These are phyloP conservation scores for Chalciporus chontae DNA, from an alignment of 768 basidiomycete species.

Conservation along the genomic window DNA sequence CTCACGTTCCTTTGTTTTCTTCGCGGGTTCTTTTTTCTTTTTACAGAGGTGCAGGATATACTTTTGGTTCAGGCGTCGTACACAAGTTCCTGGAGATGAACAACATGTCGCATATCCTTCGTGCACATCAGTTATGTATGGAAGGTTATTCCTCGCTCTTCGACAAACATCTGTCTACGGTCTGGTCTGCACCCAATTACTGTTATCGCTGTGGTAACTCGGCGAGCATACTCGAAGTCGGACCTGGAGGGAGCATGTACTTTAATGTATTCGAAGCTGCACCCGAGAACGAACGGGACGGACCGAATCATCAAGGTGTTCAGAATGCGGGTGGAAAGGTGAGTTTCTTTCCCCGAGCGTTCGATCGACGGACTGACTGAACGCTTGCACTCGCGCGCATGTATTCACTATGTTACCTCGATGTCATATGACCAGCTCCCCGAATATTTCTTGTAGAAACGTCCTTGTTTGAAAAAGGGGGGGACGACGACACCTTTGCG, in stretches of 20 bases:
- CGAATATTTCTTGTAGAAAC: conserved; percentile 67
- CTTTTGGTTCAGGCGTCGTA: conserved; percentile 96
- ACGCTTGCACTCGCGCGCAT: no score
- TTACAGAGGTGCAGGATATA: conserved; percentile 92
- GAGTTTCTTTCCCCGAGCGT: conserved; percentile 6
- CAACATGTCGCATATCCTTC: conserved; percentile 94
- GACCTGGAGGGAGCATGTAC: conserved; percentile 81
- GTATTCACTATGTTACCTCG: no score
- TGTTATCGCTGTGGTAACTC: conserved; percentile 98
- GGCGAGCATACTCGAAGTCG: conserved; percentile 93
- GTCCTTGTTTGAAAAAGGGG: neutral
- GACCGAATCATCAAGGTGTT: conserved; percentile 73
- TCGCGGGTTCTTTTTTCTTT: conserved; percentile 6
- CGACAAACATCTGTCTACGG: conserved; percentile 91
- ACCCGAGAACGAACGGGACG: conserved; percentile 94
- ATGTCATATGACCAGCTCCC: conserved; percentile 49
- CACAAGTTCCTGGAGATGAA: conserved; percentile 97
- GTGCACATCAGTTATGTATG: conserved; percentile 99
- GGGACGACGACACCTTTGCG: no score
- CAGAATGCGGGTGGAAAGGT: conserved; percentile 76
- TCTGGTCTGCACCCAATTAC: conserved; percentile 99
- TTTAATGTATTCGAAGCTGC: conserved; percentile 99
- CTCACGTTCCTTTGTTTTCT: conserved; percentile 4
- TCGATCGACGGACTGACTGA: no score
- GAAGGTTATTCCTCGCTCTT: conserved; percentile 98